phyloP scores from a whole-genome alignment of 1,139 yeast species.

The Insectozyma bohioensis region DNA sequence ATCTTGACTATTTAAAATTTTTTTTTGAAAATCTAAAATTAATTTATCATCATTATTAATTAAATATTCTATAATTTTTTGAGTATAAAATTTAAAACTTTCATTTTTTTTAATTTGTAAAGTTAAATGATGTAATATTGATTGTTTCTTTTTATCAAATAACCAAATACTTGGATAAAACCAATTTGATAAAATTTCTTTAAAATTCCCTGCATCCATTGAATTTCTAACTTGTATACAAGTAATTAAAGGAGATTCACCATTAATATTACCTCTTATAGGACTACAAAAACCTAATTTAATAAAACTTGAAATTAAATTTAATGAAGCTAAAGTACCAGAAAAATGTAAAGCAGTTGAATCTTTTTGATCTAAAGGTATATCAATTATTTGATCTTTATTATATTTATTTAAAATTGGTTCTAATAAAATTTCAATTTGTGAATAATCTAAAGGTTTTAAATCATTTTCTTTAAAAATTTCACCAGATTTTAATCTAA shows the following conservation, averaged over 20 bases:
- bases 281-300: conserved; percentile 40
- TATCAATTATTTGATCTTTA: conserved; percentile 24
- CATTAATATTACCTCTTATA: conserved; percentile 39
- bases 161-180: conserved; percentile 41
- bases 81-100: conserved; percentile 64
- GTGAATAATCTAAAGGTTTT: conserved; percentile 12
- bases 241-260: conserved; percentile 44
- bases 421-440: conserved; percentile 15
- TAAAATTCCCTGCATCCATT: conserved; percentile 46
- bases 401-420: conserved; percentile 17
- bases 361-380: conserved; percentile 42
- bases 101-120: conserved; percentile 30
- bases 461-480: conserved; percentile 47
- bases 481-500: conserved; percentile 50
- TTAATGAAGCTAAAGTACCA: conserved; percentile 40
- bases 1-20: conserved; percentile 76
- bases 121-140: conserved; percentile 39
- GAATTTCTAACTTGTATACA: conserved; percentile 45
- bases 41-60: conserved; percentile 49
- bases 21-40: conserved; percentile 61
- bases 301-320: conserved; percentile 37
- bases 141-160: conserved; percentile 32
- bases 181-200: conserved; percentile 32
- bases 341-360: conserved; percentile 51
- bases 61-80: conserved; percentile 78